Percentiles rank a stretch among this genome's conserved stretches.
phyloP scores from a whole-genome alignment of 345 rosid species.

The Citrus trifoliata region DNA sequence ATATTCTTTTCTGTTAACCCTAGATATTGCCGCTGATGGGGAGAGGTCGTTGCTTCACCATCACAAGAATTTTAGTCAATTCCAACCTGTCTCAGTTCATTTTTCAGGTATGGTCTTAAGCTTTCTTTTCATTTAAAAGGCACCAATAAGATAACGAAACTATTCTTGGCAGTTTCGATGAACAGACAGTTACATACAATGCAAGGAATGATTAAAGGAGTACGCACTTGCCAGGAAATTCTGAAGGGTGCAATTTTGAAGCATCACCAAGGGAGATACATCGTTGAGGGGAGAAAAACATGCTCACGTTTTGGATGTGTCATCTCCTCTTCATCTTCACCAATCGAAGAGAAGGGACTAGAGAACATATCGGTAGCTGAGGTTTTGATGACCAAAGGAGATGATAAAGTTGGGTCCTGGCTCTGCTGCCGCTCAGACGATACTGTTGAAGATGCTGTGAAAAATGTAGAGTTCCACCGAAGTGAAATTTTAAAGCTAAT shows the following conservation, averaged over 20 bases:
- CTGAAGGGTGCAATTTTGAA: constrained; percentile 29
- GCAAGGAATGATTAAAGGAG: constrained; percentile 40
- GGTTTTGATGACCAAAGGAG: constrained; percentile 60
- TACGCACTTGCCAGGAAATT: constrained; percentile 39
- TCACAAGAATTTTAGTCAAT: constrained; percentile 8
- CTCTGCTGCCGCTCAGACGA: constrained; percentile 63
- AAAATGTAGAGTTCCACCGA: constrained; percentile 46
- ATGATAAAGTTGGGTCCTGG: constrained; percentile 56
- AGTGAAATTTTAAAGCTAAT: not conserved
- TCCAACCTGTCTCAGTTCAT: not conserved
- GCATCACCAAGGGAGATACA: constrained; percentile 19
- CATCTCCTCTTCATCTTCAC: constrained; percentile 28
- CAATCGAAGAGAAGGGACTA: constrained; percentile 56
- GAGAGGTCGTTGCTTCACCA: constrained; percentile 8
- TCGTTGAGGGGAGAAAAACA: constrained; percentile 9
- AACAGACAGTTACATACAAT: constrained; percentile 21
- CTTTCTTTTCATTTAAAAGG: not conserved
- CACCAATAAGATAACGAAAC: not conserved
- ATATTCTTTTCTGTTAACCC: constrained; percentile 19
- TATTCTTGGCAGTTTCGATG: not conserved
- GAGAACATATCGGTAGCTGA: constrained; percentile 80
- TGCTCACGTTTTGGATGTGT: constrained; percentile 31
- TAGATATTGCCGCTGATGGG: not conserved
- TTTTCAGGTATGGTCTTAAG: constrained; percentile 10
- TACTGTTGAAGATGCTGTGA: constrained; percentile 65